Percentiles rank a stretch among this genome's conserved stretches.
These are phyloP conservation scores for Colletotrichum lentis DNA, from an alignment of 2,329 filamentous ascomycete genomes.

Conservation along the genomic window DNA sequence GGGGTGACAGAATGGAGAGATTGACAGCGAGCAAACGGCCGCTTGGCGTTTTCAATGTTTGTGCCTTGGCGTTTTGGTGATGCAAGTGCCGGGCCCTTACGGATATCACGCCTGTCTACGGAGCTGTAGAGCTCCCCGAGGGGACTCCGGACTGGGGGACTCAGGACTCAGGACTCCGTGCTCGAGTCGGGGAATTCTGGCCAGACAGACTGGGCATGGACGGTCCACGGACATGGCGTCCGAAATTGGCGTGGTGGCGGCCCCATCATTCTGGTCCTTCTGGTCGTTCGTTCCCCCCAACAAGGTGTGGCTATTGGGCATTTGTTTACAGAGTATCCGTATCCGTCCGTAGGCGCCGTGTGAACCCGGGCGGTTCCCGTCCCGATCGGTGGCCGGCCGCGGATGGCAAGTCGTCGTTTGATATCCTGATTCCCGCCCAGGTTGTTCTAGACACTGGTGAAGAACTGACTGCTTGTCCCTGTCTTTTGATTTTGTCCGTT, in stretches of 20 bases:
- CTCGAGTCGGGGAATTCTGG: neutral
- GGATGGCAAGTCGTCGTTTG: neutral
- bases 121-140: neutral
- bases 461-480: neutral
- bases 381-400: slow-evolving; percentile 28
- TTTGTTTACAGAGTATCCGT: no score
- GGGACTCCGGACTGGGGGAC: no score
- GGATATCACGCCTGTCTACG: slow-evolving; percentile 13
- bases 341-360: no score
- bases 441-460: neutral
- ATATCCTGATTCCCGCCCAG: slow-evolving; percentile 23
- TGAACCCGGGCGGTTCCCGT: slow-evolving; percentile 19
- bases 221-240: slow-evolving; percentile 28
- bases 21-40: slow-evolving; percentile 4
- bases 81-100: slow-evolving; percentile 29
- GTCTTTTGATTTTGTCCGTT: slow-evolving; percentile 1
- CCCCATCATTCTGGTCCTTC: slow-evolving; percentile 14
- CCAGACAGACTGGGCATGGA: slow-evolving; percentile 10
- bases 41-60: slow-evolving; percentile 26
- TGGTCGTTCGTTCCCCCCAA: neutral
- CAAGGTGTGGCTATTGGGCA: slow-evolving; percentile 24
- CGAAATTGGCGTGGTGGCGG: slow-evolving; percentile 24
- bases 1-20: slow-evolving; percentile 19
- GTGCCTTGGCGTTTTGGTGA: slow-evolving; percentile 26
- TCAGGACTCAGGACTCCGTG: no score